Percentiles rank a stretch among this genome's conserved stretches.
Evolutionary conservation across 345 rosid species (phyloP).

Genomic region (Heritiera littoralis): DNA sequence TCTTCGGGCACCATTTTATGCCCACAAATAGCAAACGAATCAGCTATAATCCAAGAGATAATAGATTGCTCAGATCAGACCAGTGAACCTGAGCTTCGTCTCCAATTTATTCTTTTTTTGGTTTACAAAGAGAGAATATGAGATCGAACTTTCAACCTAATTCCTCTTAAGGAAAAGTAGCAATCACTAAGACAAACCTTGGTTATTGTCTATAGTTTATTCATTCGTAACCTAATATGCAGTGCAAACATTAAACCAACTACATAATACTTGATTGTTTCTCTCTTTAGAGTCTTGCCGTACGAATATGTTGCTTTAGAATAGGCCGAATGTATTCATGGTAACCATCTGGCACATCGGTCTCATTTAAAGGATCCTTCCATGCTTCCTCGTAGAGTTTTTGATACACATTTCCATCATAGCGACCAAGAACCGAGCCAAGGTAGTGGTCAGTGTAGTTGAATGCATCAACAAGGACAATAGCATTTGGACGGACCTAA

Average conservation of each 20-base stretch:
- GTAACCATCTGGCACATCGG: constrained; percentile 92
- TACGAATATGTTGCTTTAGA: constrained; percentile 84
- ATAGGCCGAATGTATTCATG: constrained; percentile 76
- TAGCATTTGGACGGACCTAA: constrained; percentile 91
- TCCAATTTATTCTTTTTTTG: constrained; percentile 25
- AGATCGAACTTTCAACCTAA: too few relatives aligned
- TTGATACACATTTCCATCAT: constrained; percentile 88
- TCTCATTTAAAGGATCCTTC: constrained; percentile 95
- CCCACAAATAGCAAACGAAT: background rate
- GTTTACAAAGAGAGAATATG: too few relatives aligned
- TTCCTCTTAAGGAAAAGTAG: too few relatives aligned
- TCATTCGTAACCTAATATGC: background rate
- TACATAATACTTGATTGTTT: too few relatives aligned
- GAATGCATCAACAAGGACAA: constrained; percentile 86
- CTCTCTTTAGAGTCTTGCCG: constrained; percentile 64
- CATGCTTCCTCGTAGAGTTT: constrained; percentile 83
- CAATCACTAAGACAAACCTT: too few relatives aligned
- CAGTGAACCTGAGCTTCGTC: background rate
- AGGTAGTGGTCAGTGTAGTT: constrained; percentile 89
- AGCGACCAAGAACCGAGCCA: constrained; percentile 79
- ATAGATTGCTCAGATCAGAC: background rate
- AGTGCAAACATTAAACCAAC: background rate
- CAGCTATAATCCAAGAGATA: background rate
- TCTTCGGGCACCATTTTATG: background rate
- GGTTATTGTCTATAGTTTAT: too few relatives aligned